These are phyloP conservation scores for Tolypocladium ovalisporum DNA, from an alignment of 2,329 filamentous ascomycete genomes.

Conservation along the genomic window DNA sequence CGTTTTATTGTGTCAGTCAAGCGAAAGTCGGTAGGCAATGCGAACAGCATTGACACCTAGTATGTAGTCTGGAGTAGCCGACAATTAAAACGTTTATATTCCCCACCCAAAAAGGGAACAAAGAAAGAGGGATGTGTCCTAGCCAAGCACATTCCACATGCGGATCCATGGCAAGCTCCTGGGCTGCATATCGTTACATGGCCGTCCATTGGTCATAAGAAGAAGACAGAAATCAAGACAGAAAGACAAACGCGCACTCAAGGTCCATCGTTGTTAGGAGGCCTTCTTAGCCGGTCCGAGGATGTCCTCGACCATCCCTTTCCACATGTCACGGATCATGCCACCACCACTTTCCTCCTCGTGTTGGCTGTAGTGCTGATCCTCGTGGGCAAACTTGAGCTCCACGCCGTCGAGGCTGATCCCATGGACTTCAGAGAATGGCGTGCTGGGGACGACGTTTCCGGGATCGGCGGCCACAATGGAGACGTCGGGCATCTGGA, in stretches of 20 bases:
- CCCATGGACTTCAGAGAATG: conserved; percentile 48
- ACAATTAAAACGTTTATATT: background rate
- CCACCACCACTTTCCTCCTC: conserved; percentile 18
- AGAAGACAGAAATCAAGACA: conserved; percentile 1
- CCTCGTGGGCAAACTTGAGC: conserved; percentile 39
- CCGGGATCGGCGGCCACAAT: conserved; percentile 48
- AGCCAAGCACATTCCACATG: background rate
- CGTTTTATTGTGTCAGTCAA: background rate
- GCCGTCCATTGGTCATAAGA: background rate
- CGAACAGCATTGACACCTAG: background rate
- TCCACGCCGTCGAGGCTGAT: conserved; percentile 45
- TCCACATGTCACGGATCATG: conserved; percentile 45
- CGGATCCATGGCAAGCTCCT: background rate
- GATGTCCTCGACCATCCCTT: conserved; percentile 43
- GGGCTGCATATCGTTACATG: background rate
- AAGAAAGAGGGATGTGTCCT: background rate
- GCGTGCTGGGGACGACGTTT: conserved; percentile 34
- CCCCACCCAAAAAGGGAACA: background rate
- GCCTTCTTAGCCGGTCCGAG: conserved; percentile 14
- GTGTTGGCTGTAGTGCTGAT: conserved; percentile 8
- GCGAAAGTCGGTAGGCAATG: background rate
- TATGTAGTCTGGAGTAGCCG: background rate
- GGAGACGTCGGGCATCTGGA: conserved; percentile 33
- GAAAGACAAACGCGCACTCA: background rate
- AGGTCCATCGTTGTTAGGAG: background rate